phyloP scores from a whole-genome alignment of 2,329 filamentous ascomycete species.

The Talaromyces sp. region DNA sequence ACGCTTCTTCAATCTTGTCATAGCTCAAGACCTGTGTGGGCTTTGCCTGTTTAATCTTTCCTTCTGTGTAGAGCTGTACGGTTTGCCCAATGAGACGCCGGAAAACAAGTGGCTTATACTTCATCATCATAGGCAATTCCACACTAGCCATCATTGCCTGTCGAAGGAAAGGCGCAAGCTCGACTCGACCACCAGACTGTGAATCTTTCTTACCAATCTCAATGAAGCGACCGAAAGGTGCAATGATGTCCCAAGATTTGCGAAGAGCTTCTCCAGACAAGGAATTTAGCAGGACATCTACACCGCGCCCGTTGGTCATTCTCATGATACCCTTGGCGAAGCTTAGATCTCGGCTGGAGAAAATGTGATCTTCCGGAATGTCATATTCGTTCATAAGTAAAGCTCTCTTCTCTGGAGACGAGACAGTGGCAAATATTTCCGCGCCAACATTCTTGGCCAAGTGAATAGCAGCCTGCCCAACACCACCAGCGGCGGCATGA shows the following conservation, averaged over 20 bases:
- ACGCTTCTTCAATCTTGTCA: conserved; percentile 21
- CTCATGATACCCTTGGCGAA: conserved; percentile 24
- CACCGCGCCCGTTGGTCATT: conserved; percentile 22
- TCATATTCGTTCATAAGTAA: conserved; percentile 23
- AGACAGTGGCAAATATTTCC: conserved; percentile 26
- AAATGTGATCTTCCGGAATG: conserved; percentile 25
- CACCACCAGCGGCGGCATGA: conserved; percentile 25
- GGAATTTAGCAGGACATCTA: conserved; percentile 23
- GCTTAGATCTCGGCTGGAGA: conserved; percentile 22
- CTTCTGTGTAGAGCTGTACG: conserved; percentile 19
- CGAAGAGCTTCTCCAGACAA: conserved; percentile 21
- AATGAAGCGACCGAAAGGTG: conserved; percentile 23
- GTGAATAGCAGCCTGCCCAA: conserved; percentile 27
- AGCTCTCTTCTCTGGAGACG: conserved; percentile 22
- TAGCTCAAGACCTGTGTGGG: conserved; percentile 20
- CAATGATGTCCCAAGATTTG: conserved; percentile 21
- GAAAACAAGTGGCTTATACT: conserved; percentile 17
- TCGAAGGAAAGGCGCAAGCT: conserved; percentile 20
- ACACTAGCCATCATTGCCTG: conserved; percentile 22
- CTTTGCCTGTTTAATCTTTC: conserved; percentile 20
- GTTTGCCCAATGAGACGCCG: conserved; percentile 18
- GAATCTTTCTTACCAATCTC: conserved; percentile 23
- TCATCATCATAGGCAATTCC: conserved; percentile 21
- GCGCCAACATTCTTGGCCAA: conserved; percentile 23
- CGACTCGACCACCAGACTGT: conserved; percentile 15